phyloP scores from a whole-genome alignment of 305 asterid species.

The Fraxinus platypoda region DNA sequence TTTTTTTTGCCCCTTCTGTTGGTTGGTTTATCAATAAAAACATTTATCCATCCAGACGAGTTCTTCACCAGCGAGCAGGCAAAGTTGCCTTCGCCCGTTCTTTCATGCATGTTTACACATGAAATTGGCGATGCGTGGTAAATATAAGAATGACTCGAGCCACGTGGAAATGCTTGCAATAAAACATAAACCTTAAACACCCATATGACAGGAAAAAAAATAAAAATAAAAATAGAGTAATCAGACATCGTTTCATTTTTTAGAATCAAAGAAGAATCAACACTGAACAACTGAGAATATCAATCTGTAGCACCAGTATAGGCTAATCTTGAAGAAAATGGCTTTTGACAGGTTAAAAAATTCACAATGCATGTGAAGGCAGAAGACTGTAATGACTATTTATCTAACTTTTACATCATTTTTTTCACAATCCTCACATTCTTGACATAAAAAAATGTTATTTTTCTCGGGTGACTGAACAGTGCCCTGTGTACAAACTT shows the following conservation, averaged over 20 bases:
- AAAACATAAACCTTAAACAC: background rate
- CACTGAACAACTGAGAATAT: background rate
- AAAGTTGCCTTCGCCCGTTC: background rate
- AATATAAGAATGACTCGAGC: background rate
- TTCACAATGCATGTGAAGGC: background rate
- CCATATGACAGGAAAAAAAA: background rate
- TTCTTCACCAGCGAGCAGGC: background rate
- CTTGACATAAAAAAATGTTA: background rate
- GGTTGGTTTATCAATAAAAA: background rate
- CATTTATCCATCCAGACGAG: background rate
- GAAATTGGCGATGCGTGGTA: background rate
- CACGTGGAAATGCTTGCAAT: background rate
- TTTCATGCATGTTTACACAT: background rate
- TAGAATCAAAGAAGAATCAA: background rate
- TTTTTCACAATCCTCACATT: background rate
- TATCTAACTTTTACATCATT: background rate
- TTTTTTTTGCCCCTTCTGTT: background rate
- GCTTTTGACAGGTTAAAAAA: background rate
- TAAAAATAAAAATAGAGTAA: background rate
- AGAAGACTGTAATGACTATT: background rate
- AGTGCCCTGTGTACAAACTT: constrained; percentile 5
- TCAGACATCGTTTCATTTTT: background rate
- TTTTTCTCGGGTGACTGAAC: background rate
- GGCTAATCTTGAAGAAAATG: background rate
- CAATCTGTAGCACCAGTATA: background rate